A percentile compares a stretch with the other conserved stretches of the same genome.
phyloP scores from a whole-genome alignment of 805 yeast species.

The Wickerhamiella kurtzmanii region DNA sequence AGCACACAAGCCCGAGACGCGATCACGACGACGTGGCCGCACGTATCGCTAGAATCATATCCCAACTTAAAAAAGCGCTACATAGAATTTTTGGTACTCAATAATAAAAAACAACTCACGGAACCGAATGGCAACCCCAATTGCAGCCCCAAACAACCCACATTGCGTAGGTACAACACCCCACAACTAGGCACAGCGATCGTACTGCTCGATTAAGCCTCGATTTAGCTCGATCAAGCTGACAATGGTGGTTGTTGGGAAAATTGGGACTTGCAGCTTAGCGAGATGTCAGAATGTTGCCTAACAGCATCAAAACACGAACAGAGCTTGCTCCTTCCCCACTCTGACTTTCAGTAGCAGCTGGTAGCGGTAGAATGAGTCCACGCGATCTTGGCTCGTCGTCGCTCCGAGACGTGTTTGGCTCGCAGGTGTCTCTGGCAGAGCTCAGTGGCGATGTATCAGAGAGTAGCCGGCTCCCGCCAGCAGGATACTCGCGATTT shows the following conservation, averaged over 20 bases:
- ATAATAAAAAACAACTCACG: background rate
- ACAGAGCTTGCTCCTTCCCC: too few species aligned
- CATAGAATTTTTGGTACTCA: background rate
- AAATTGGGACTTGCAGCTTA: background rate
- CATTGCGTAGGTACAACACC: background rate
- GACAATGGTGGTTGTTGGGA: too few species aligned
- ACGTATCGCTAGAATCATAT: too few species aligned
- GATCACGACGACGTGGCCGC: background rate
- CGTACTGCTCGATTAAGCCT: background rate
- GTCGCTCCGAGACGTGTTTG: slow-evolving; percentile 28
- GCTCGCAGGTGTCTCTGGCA: slow-evolving; percentile 27
- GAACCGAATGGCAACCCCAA: background rate
- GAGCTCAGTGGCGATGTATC: slow-evolving; percentile 25
- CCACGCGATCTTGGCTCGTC: slow-evolving; percentile 3
- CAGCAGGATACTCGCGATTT: slow-evolving; percentile 16
- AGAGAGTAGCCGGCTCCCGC: background rate
- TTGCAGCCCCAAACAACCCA: background rate
- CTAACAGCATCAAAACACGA: background rate
- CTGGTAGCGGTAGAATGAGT: too few species aligned
- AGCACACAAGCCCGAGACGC: background rate
- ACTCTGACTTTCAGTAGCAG: too few species aligned
- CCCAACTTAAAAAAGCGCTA: background rate
- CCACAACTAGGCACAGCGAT: background rate
- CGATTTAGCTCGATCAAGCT: too few species aligned
- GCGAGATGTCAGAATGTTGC: background rate